Evolutionary conservation across 2,329 filamentous ascomycete species (phyloP).

Genomic region (Cytospora piceae): DNA sequence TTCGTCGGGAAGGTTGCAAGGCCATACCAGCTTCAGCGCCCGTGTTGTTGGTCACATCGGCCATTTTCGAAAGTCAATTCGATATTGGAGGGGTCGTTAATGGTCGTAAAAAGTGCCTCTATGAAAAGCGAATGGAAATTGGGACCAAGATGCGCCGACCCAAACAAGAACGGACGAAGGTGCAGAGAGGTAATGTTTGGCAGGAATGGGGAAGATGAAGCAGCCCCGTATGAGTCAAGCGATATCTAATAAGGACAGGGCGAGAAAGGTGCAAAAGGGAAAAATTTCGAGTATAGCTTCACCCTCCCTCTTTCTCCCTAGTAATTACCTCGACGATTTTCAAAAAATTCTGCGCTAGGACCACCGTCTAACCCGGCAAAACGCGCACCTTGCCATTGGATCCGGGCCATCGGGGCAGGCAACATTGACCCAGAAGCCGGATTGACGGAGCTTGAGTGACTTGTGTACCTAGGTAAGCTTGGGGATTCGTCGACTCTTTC

Average conservation of each 20-base stretch:
- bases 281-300: conserved; percentile 17
- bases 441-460: background rate
- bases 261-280: conserved; percentile 19
- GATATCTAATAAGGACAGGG: conserved; percentile 16
- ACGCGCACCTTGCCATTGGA: conserved; percentile 7
- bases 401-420: background rate
- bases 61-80: conserved; percentile 24
- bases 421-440: background rate
- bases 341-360: conserved; percentile 31
- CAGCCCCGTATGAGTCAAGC: conserved; percentile 19
- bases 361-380: conserved; percentile 25
- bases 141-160: conserved; percentile 25
- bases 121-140: conserved; percentile 3
- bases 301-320: conserved; percentile 1
- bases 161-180: conserved; percentile 20
- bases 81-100: background rate
- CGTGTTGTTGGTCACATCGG: conserved; percentile 27
- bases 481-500: background rate
- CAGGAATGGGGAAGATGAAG: conserved; percentile 10
- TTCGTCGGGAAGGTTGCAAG: background rate
- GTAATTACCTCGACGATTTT: conserved; percentile 29
- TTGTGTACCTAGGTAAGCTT: no score
- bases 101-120: conserved; percentile 7
- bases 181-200: background rate
- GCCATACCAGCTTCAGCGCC: conserved; percentile 24